Percentiles rank a stretch among this genome's conserved stretches.
These are phyloP conservation scores for Floccularia luteovirens DNA, from an alignment of 768 basidiomycete genomes.

Conservation along the genomic window DNA sequence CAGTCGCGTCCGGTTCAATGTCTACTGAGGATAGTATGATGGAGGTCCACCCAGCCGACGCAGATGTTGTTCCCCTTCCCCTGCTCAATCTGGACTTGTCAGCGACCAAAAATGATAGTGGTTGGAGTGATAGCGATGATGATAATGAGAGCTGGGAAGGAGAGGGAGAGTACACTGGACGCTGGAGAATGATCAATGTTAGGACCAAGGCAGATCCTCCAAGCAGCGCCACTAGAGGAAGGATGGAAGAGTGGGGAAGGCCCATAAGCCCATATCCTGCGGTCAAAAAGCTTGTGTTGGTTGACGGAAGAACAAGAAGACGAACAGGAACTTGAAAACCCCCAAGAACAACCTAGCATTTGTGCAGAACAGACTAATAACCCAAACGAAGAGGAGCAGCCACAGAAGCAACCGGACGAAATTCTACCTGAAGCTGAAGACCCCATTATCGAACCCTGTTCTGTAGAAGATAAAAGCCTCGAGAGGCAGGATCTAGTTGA, in stretches of 20 bases:
- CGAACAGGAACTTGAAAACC: constrained; percentile 6
- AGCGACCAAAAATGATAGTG: constrained; percentile 20
- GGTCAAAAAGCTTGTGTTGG: constrained; percentile 11
- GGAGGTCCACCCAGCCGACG: constrained; percentile 19
- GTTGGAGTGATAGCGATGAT: constrained; percentile 26
- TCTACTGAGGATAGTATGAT: constrained; percentile 19
- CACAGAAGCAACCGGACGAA: constrained; percentile 11
- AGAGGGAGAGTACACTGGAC: constrained; percentile 63
- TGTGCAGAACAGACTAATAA: constrained; percentile 11
- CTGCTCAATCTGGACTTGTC: constrained; percentile 20
- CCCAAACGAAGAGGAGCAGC: constrained; percentile 17
- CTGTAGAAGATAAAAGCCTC: not conserved
- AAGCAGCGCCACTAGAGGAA: constrained; percentile 40
- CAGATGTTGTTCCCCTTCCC: constrained; percentile 16
- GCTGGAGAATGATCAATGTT: constrained; percentile 45
- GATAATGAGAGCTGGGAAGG: constrained; percentile 17
- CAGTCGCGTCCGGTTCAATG: too few relatives aligned
- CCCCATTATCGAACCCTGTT: constrained; percentile 3
- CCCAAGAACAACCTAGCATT: constrained; percentile 6
- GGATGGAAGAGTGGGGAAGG: constrained; percentile 57
- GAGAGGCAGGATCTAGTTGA: not conserved
- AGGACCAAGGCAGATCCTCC: constrained; percentile 63
- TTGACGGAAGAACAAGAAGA: constrained; percentile 11
- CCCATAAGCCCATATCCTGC: constrained; percentile 63
- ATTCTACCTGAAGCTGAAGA: constrained; percentile 11